Evolutionary conservation across 1,284 basidiomycete species (phyloP), one percentile per base, ranked within the genome.

Genomic region (Cutaneotrichosporon sp.): DNA sequence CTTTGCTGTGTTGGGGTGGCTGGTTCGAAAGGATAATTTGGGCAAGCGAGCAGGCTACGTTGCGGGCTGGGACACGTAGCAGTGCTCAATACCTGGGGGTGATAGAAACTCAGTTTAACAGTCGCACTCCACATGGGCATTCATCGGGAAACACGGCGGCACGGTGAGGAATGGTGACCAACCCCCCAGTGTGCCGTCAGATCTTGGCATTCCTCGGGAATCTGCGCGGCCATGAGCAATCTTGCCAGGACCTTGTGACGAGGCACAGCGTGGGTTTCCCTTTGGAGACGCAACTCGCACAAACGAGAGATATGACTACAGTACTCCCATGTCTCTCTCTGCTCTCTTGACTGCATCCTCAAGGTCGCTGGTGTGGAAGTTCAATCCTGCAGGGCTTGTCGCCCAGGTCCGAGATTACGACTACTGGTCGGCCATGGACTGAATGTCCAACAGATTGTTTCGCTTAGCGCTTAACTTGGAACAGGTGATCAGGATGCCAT

Each of bases 401-500:
- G 18, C 42, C 38, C 14, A 46, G 6, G 18, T 46, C 42, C 42
- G 42, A 46, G 18, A 46, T 46, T 46, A 46, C 42, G 42, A 46
- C 42, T n/a, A 18, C 42, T 8, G 42, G n/a, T 40, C 38, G 7
- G 42, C 2, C 42, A 16, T 46, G 18, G 18, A 46, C 42, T 46
- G 42, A 46, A n/a, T 46, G 42, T 46, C 40, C 40, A 13, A 42
- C 40, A 18, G 42, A n/a, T 46, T 36, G 2, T 18, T 18, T 14
- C 38, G 38, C 38, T 14, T 46, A 46, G 42, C 11, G 42, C 42
- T 30, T 50, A 50, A 30, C 4, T 9, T 50, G 21, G 31, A 13
- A n/a, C 26, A 34, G 51, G 30, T 46, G 42, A 31, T 53, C 31
- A 53, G 31, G 51, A 53, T 53, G 51, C 51, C 51, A 53, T 53